Percentiles rank a stretch among this genome's conserved stretches.
These are phyloP conservation scores for Tuber borchii DNA, from an alignment of 495 filamentous ascomycete species.

Conservation along the genomic window DNA sequence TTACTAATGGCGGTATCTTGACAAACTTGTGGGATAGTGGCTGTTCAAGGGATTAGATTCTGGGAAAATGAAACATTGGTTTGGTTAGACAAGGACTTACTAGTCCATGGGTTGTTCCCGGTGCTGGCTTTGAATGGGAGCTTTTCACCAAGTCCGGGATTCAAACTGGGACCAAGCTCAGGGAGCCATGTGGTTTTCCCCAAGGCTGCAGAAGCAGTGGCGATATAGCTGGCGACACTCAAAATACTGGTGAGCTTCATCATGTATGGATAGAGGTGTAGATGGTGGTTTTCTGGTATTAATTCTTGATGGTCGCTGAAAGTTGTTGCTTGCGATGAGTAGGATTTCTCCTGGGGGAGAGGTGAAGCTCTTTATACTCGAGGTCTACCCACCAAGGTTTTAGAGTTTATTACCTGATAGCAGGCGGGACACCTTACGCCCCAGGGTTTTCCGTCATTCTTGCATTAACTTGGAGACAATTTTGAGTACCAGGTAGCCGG, in stretches of 20 bases:
- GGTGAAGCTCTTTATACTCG: not conserved
- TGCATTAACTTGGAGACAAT: not conserved
- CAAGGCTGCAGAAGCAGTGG: not conserved
- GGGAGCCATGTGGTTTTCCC: not conserved
- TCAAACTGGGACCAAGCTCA: not conserved
- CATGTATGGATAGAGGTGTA: not conserved
- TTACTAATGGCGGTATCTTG: not conserved
- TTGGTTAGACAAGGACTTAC: not conserved
- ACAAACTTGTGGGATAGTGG: not conserved
- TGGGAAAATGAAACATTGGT: not conserved
- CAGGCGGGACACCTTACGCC: not conserved
- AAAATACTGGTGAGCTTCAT: not conserved
- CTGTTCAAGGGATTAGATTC: not conserved
- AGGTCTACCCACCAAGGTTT: not conserved
- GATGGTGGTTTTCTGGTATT: not conserved
- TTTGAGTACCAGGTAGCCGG: not conserved
- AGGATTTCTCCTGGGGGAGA: not conserved
- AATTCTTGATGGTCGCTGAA: not conserved
- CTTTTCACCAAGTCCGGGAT: not conserved
- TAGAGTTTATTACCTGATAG: not conserved
- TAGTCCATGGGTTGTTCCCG: not conserved
- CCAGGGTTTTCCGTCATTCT: not conserved
- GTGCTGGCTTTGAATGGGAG: not conserved
- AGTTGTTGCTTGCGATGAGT: not conserved
- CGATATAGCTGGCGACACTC: not conserved